Conservation (phyloP, 441 rosid genomes). For the Corymbia citriodora region DNA sequence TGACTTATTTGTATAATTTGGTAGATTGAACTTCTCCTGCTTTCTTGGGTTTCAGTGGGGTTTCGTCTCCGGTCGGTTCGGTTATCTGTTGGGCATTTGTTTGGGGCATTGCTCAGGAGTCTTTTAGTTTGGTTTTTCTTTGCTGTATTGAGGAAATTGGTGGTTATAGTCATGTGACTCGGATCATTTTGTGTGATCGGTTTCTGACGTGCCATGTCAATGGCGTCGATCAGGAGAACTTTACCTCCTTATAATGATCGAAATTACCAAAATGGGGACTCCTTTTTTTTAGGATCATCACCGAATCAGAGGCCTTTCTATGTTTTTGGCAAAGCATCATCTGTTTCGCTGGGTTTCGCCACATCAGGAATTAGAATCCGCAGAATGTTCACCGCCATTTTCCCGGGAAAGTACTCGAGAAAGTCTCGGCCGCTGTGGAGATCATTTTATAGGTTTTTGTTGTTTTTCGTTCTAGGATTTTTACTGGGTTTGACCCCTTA, state of each 20-base stretch:
- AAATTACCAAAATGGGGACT: background rate
- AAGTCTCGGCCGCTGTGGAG: constrained; percentile 38
- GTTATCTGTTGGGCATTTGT: background rate
- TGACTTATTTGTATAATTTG: background rate
- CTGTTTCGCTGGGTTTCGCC: background rate
- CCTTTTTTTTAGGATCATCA: background rate
- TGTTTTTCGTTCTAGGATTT: constrained; percentile 63
- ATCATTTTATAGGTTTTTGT: constrained; percentile 48
- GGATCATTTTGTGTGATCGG: background rate
- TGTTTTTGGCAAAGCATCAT: background rate
- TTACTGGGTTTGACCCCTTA: constrained; percentile 55
- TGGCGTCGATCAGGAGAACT: background rate
- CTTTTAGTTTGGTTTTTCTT: background rate
- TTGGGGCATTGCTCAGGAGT: background rate
- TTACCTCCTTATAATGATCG: background rate
- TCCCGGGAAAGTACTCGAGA: constrained; percentile 21
- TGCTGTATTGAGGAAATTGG: background rate
- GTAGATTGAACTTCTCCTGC: background rate
- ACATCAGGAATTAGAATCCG: background rate
- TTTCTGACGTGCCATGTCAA: background rate
- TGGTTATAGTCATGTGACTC: background rate
- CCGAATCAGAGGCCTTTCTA: background rate
- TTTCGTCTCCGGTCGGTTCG: background rate
- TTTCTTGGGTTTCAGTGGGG: background rate
- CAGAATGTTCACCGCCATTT: constrained; percentile 11